Evolutionary conservation across 768 basidiomycete genomes (phyloP), one percentile per base, ranked within the genome.

Genomic region (Boletellus sp.): DNA sequence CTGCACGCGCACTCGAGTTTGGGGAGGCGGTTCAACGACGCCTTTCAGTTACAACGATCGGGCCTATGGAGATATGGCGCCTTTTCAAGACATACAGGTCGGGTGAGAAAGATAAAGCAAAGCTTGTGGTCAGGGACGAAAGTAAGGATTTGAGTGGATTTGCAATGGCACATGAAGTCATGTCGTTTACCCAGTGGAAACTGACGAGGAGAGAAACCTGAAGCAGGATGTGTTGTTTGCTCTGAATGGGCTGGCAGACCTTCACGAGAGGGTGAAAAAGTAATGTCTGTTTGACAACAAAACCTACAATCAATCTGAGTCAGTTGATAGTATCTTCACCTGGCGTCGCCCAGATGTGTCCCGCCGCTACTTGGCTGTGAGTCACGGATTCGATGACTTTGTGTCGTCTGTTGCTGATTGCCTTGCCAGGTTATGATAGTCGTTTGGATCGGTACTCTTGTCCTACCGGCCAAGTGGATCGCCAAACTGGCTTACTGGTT

Each of bases 241-340:
- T 10, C 31, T 85, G 42, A 70, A 74, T 38, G 74, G 77, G 35
- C 58, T 83, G 31, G 77, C 79, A 9, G 84, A 87, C 59, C 48
- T 84, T 10, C 80, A 84, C 50, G 85, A 87, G 61, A 71, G 84
- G 28, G 53, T 84, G 23, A 78, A 77, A 65, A 87, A 85, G 85
- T 85, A 56, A 24, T 74, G 23, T 37, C 32, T 9, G 12, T 41
- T 17, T 37, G 48, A 37, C 13, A 10, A 38, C 19, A 23, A 48
- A 31, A 11, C 17, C 43, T 4, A 17, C 42, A 31, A 26, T 24
- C 19, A 34, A 20, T 38, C 51, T 55, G 43, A 59, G 24, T 22
- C 41, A 26, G 22, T 26, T 22, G 22, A 3, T 43, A 87, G 85
- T 56, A 71, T 84, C n/a, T 80, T 84, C 56, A 74, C 80, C n/a